Conservation (phyloP, 108 stramenopile genomes). For the Aurantiochytrium sp. region DNA sequence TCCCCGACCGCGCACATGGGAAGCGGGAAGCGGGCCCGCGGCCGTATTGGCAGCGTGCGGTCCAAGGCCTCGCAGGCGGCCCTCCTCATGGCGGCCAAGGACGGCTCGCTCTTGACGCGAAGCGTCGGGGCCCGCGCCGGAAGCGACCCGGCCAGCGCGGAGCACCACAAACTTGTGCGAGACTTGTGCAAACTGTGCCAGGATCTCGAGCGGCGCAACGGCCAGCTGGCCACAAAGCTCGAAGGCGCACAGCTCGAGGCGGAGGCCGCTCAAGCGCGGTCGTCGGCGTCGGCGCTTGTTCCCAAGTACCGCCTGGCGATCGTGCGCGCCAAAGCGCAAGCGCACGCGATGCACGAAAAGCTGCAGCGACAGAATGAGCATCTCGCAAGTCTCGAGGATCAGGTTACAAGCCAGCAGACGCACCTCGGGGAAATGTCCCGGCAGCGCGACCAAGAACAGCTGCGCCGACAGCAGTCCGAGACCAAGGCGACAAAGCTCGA, state of each 20-base stretch:
- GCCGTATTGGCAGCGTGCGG: background rate
- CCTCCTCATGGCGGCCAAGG: background rate
- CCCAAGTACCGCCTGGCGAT: background rate
- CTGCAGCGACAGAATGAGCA: background rate
- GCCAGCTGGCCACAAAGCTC: background rate
- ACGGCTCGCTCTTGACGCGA: background rate
- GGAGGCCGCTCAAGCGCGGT: background rate
- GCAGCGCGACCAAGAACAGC: background rate
- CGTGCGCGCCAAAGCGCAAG: background rate
- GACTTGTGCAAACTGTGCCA: background rate
- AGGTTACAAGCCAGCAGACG: background rate
- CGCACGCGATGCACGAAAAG: background rate
- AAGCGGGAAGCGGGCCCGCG: too few species aligned
- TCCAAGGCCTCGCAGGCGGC: background rate
- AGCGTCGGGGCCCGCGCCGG: background rate
- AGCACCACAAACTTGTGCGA: background rate
- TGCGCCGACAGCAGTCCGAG: background rate
- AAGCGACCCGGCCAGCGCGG: background rate
- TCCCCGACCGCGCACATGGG: too few species aligned
- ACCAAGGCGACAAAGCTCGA: background rate
- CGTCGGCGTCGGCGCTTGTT: background rate
- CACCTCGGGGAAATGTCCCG: background rate
- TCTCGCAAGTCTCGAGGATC: background rate
- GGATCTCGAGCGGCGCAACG: background rate
- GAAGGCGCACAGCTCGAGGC: background rate